Evolutionary conservation across 257 asterid species (phyloP).

Genomic region (Galeopsis tetrahit): DNA sequence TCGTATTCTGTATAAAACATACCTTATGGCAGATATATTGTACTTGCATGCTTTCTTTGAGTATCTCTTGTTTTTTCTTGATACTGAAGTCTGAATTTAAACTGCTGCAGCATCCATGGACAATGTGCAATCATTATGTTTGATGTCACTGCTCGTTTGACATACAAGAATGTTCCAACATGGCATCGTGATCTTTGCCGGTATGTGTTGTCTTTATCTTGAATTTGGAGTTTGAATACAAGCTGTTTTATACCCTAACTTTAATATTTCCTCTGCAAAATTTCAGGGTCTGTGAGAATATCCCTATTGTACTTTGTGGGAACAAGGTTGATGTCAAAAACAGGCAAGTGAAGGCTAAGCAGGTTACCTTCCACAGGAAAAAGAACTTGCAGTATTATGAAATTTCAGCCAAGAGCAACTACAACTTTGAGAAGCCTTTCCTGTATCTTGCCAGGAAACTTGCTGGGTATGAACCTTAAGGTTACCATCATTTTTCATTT

Average conservation of each 20-base stretch:
- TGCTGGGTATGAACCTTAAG: constrained; percentile 60
- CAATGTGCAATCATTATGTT: constrained; percentile 94
- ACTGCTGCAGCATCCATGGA: constrained; percentile 77
- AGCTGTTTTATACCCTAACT: background rate
- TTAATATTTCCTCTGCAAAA: background rate
- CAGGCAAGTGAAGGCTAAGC: constrained; percentile 93
- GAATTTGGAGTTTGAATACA: background rate
- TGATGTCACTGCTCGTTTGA: constrained; percentile 90
- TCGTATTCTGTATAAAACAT: background rate
- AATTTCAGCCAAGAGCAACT: constrained; percentile 87
- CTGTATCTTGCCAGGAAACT: constrained; percentile 87
- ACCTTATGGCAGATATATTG: background rate
- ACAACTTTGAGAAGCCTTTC: constrained; percentile 89
- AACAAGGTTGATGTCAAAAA: constrained; percentile 93
- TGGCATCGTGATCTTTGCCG: constrained; percentile 99
- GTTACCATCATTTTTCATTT: background rate
- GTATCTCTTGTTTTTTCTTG: background rate
- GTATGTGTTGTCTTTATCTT: constrained; percentile 37
- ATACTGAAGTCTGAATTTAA: background rate
- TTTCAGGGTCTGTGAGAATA: constrained; percentile 83
- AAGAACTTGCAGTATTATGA: constrained; percentile 89
- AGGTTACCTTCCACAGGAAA: constrained; percentile 89
- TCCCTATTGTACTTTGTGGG: constrained; percentile 88
- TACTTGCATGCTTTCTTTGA: background rate
- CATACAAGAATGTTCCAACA: constrained; percentile 89